Base-by-base conservation (phyloP, 352 stramenopile genomes). In the Globisporangium sylvaticum region DNA sequence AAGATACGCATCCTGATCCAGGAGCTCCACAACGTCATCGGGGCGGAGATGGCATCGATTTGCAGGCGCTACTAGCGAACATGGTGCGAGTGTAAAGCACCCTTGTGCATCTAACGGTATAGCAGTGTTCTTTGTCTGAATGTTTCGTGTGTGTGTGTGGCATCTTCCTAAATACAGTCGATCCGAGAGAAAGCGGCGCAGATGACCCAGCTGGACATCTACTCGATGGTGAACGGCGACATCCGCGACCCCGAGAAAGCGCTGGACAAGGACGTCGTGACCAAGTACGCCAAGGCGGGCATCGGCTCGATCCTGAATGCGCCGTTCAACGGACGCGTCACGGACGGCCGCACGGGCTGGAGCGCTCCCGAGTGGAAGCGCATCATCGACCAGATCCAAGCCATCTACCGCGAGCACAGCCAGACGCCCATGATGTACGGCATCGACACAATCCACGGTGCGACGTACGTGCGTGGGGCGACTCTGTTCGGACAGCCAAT, bases 171-270 rank as follows among this genome's bases (percentile, higher is more conserved):
- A 24, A 22, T 44, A 14, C 18, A 88, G 82, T 86, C 79, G 7
- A 53, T 91, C 3, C 77, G 67, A 0, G 76, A 89, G 71, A 91
- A 89, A 62, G 72, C 93, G 59, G 88, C 85, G 53, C 90, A 97
- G 67, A 96, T 97, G 90, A 90, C 88, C 27, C 90, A 97, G 73
- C 84, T 97, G 68, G 90, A 97, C 65, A 94, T 97, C 63, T 85
- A 95, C 60, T 84, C 91, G 37, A 78, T 96, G 72, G 71, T 91
- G 68, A 75, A 91, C 61, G 75, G 76, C 44, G 77, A 90, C 65
- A 62, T 77, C 34, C 73, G 77, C 37, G 70, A 89, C 55, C 79
- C 80, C 0, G 66, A 58, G 65, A 79, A 68, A 12, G 77, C 85
- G 27, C 53, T 93, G 8, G 85, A 93, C 59, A 64, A 72, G 18